These are phyloP conservation scores for Tolypocladium guangdongense DNA, from an alignment of 2,329 filamentous ascomycete genomes.

Conservation along the genomic window DNA sequence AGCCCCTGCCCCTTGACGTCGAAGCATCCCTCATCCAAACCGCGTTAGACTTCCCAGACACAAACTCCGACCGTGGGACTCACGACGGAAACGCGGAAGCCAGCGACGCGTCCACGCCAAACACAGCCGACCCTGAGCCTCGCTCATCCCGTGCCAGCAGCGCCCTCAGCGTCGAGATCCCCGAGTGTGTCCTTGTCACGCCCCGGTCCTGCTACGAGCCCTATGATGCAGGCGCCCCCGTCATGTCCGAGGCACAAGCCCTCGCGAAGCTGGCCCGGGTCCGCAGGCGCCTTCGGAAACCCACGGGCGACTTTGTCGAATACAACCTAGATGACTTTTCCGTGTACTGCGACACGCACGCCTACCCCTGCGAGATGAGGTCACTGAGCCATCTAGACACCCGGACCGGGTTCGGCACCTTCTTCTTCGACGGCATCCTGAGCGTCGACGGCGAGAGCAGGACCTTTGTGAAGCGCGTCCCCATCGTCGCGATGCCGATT, in stretches of 20 bases:
- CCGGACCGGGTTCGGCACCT: conserved; percentile 17
- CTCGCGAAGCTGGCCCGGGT: conserved; percentile 3
- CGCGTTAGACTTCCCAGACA: not conserved
- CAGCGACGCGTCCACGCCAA: too few relatives aligned
- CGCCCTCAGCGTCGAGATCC: conserved; percentile 13
- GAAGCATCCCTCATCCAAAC: not conserved
- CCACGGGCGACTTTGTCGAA: conserved; percentile 25
- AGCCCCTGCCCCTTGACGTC: not conserved
- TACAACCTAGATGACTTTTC: conserved; percentile 47
- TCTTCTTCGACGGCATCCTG: conserved; percentile 52
- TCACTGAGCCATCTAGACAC: conserved; percentile 41
- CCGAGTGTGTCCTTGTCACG: conserved; percentile 13
- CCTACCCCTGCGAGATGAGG: conserved; percentile 38
- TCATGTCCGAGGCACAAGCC: conserved; percentile 11
- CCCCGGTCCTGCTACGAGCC: conserved; percentile 20
- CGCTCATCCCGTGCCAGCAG: too few relatives aligned
- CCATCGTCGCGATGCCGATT: conserved; percentile 50
- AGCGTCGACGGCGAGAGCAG: conserved; percentile 28
- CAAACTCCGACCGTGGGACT: too few relatives aligned
- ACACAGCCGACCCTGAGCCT: too few relatives aligned
- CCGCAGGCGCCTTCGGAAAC: conserved; percentile 5
- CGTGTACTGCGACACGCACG: conserved; percentile 35
- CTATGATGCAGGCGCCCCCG: conserved; percentile 15
- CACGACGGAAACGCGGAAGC: too few relatives aligned
- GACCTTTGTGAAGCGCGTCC: conserved; percentile 43